These are phyloP conservation scores for Neoarthrinium moseri DNA, from an alignment of 2,329 filamentous ascomycete species.

Conservation along the genomic window DNA sequence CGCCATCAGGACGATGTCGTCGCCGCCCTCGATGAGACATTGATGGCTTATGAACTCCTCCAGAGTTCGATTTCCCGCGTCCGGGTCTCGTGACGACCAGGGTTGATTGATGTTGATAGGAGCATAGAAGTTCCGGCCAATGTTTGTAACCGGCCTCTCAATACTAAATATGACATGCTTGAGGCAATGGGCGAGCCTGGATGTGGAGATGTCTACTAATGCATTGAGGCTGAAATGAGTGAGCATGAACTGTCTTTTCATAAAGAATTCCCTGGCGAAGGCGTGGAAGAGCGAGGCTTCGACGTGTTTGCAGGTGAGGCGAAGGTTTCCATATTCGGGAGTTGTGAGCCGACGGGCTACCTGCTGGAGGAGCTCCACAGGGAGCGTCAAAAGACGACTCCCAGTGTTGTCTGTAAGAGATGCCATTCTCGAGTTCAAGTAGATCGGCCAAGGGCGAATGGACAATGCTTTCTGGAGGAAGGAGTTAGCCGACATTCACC, in stretches of 20 bases:
- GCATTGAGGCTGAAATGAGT: conserved; percentile 50
- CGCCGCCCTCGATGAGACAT: conserved; percentile 40
- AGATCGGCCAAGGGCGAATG: no score
- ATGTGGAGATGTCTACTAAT: conserved; percentile 45
- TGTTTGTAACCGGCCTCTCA: conserved; percentile 20
- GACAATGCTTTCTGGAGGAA: no score
- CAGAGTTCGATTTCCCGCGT: conserved; percentile 21
- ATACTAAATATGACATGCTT: conserved; percentile 49
- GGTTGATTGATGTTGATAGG: no score
- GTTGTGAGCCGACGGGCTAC: conserved; percentile 55
- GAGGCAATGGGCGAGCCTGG: conserved; percentile 37
- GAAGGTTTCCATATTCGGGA: conserved; percentile 51
- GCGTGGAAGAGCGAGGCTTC: conserved; percentile 52
- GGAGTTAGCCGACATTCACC: no score
- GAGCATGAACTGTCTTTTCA: conserved; percentile 65
- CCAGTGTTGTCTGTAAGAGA: background rate
- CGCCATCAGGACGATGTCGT: conserved; percentile 51
- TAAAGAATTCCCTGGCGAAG: conserved; percentile 64
- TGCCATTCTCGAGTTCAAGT: background rate
- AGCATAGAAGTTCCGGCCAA: conserved; percentile 2
- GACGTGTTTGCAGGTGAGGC: conserved; percentile 52
- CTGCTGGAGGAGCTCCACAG: conserved; percentile 57
- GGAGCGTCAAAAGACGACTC: conserved; percentile 36
- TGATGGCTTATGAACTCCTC: conserved; percentile 27
- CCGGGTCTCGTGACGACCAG: conserved; percentile 20